Conservation (phyloP, 2,329 filamentous ascomycete species). For the Alternaria infectoria region DNA sequence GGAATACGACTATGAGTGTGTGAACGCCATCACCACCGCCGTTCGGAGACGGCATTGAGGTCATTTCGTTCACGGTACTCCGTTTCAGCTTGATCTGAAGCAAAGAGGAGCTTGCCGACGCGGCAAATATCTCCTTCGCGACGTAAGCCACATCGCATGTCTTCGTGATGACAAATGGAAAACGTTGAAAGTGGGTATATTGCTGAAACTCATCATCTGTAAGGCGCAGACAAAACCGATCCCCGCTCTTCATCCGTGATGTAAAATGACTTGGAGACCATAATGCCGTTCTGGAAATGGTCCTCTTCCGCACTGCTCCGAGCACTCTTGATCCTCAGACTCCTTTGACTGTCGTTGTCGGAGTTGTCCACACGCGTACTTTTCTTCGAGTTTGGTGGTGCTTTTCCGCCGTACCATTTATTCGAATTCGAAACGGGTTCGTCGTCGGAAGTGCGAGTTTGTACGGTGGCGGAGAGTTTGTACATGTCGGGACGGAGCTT, state of each 20-base stretch:
- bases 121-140: neutral
- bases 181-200: neutral
- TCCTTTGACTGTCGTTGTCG: slow-evolving; percentile 34
- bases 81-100: neutral
- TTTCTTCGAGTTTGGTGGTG: slow-evolving; percentile 19
- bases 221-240: slow-evolving; percentile 7
- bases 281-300: slow-evolving; percentile 29
- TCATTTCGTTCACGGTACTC: neutral
- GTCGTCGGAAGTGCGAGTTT: slow-evolving; percentile 24
- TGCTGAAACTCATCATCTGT: neutral
- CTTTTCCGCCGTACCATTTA: slow-evolving; percentile 10
- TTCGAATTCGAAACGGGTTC: neutral
- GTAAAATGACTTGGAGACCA: slow-evolving; percentile 41
- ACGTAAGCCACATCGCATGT: neutral
- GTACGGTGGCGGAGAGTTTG: slow-evolving; percentile 24
- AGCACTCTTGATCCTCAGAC: slow-evolving; percentile 26
- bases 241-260: slow-evolving; percentile 38
- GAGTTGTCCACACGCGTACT: slow-evolving; percentile 9
- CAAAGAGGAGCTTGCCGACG: neutral
- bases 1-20: neutral
- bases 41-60: neutral
- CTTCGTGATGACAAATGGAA: neutral
- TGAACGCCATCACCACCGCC: neutral
- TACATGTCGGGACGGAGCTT: slow-evolving; percentile 29
- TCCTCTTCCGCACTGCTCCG: slow-evolving; percentile 26